Conservation (phyloP, 345 rosid species). For the Corchorus capsularis region DNA sequence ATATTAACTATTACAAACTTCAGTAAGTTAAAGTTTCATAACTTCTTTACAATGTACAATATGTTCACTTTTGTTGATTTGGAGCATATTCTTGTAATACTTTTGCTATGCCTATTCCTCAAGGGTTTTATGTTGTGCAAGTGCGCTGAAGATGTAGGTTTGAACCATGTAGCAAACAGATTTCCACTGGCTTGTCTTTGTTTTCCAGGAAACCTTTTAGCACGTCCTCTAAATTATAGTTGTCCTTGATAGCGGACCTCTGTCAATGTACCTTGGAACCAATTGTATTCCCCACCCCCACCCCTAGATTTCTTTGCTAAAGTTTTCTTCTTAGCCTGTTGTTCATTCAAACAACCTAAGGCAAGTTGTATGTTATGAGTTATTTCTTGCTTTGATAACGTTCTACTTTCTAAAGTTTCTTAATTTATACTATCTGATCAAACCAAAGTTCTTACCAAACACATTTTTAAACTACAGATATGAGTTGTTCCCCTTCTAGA, state of each 20-base stretch:
- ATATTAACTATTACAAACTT: constrained; percentile 88
- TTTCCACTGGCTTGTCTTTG: not conserved
- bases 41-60: not conserved
- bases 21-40: constrained; percentile 54
- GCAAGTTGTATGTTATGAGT: not conserved
- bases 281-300: not conserved
- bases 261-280: not conserved
- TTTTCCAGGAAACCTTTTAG: not conserved
- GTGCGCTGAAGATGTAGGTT: not conserved
- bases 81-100: not conserved
- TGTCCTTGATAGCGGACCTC: not conserved
- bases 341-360: not conserved
- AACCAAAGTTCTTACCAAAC: not conserved
- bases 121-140: not conserved
- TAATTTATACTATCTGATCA: not conserved
- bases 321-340: not conserved
- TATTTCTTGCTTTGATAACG: not conserved
- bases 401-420: not conserved
- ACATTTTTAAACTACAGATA: not conserved
- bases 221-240: not conserved
- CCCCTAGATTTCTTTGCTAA: not conserved
- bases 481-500: not conserved
- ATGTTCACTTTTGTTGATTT: not conserved
- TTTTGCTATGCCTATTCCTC: not conserved
- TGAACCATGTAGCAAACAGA: constrained; percentile 2